phyloP scores from a whole-genome alignment of 108 stramenopile species.

The Skeletonema grethae region DNA sequence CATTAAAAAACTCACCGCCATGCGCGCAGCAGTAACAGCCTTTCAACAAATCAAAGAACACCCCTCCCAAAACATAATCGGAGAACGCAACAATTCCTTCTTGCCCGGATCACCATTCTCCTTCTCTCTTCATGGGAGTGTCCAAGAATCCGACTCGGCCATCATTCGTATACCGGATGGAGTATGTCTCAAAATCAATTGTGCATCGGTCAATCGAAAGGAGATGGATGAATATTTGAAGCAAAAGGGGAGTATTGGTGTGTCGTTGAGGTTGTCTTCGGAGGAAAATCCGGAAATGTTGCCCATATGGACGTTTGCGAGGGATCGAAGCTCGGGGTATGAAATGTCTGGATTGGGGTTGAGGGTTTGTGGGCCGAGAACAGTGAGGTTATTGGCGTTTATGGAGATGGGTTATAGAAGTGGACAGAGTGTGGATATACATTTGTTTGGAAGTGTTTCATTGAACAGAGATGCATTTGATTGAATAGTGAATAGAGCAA shows the following conservation, averaged over 20 bases:
- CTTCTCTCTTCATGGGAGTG: constrained; percentile 31
- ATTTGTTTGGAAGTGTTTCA: constrained; percentile 42
- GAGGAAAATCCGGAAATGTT: constrained; percentile 48
- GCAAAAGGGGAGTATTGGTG: constrained; percentile 44
- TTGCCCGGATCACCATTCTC: constrained; percentile 47
- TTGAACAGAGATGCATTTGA: constrained; percentile 42
- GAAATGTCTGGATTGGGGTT: constrained; percentile 33
- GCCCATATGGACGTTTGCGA: constrained; percentile 48
- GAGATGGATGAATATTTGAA: constrained; percentile 22
- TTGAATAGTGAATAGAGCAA: neutral
- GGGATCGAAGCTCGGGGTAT: constrained; percentile 23
- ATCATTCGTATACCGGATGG: constrained; percentile 44
- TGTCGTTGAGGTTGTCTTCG: constrained; percentile 23
- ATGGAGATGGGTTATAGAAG: constrained; percentile 50
- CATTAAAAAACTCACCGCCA: constrained; percentile 23
- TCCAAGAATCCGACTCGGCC: constrained; percentile 33
- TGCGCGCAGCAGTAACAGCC: constrained; percentile 30
- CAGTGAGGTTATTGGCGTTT: constrained; percentile 29
- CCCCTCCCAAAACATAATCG: constrained; percentile 27
- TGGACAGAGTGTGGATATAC: constrained; percentile 38
- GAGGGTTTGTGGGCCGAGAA: constrained; percentile 34
- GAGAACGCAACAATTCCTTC: constrained; percentile 31
- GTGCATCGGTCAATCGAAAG: constrained; percentile 34
- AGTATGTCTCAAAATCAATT: constrained; percentile 24
- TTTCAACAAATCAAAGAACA: constrained; percentile 35